phyloP scores from a whole-genome alignment of 208 protist genomes.

The Crithidia fasciculata region DNA sequence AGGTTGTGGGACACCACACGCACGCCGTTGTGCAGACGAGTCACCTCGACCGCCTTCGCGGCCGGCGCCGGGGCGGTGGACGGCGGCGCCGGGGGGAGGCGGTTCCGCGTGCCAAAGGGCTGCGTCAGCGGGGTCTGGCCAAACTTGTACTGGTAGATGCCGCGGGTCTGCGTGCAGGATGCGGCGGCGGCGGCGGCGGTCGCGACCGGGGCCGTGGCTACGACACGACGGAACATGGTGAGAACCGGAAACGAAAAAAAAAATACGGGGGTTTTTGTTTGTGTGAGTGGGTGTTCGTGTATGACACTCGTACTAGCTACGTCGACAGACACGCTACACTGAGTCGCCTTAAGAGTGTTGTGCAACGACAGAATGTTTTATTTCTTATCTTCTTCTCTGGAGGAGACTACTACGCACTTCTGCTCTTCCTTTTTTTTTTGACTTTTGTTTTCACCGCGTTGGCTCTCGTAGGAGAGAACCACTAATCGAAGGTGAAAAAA shows the following conservation, averaged over 20 bases:
- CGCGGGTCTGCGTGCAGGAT: constrained; percentile 38
- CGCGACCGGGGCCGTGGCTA: constrained; percentile 18
- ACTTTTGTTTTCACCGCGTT: no score
- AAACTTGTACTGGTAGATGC: constrained; percentile 84
- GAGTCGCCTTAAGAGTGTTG: no score
- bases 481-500: neutral
- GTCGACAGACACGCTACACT: no score
- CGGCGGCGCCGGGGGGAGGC: constrained; percentile 17
- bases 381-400: no score
- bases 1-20: constrained; percentile 84
- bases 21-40: constrained; percentile 80
- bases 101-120: constrained; percentile 32
- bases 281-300: neutral
- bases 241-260: neutral
- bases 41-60: constrained; percentile 60
- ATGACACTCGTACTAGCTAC: no score
- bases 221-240: constrained; percentile 65
- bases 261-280: neutral
- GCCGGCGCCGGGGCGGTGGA: constrained; percentile 3
- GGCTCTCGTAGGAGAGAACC: no score
- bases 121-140: constrained; percentile 64
- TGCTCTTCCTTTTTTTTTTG: no score
- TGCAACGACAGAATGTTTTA: no score
- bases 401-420: no score
- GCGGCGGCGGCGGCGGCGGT: constrained; percentile 29